Conservation (phyloP, 768 basidiomycete species). For the Russula compacta region DNA sequence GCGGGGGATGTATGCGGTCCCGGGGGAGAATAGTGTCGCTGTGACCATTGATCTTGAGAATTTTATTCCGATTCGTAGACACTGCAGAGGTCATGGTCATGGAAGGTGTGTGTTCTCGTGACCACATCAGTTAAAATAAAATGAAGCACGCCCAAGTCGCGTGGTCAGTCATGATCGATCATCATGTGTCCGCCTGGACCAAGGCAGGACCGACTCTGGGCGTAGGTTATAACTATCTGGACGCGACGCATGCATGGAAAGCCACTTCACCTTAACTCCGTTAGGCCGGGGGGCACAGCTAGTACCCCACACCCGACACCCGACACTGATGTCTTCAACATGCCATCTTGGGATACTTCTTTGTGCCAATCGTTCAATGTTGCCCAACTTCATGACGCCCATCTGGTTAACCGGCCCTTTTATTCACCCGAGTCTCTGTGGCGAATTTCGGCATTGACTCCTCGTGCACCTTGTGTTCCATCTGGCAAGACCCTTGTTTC, state of each 20-base stretch:
- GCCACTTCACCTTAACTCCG: background rate
- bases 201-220: too few relatives aligned
- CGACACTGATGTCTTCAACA: background rate
- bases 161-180: background rate
- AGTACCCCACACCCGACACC: background rate
- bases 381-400: background rate
- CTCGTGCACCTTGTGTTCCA: conserved; percentile 12
- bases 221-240: background rate
- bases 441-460: background rate
- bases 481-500: conserved; percentile 14
- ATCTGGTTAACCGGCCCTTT: background rate
- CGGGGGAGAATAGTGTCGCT: background rate
- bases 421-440: background rate
- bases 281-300: too few relatives aligned
- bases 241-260: background rate
- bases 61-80: conserved; percentile 1
- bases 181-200: background rate
- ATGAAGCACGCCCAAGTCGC: background rate
- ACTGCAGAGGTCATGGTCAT: conserved; percentile 5
- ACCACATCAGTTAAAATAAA: background rate
- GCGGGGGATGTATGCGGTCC: background rate
- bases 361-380: background rate
- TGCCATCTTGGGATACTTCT: conserved; percentile 12
- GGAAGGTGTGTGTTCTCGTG: background rate
- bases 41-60: background rate